Evolutionary conservation across 805 yeast species (phyloP).

Genomic region (Yarrowia sp.): DNA sequence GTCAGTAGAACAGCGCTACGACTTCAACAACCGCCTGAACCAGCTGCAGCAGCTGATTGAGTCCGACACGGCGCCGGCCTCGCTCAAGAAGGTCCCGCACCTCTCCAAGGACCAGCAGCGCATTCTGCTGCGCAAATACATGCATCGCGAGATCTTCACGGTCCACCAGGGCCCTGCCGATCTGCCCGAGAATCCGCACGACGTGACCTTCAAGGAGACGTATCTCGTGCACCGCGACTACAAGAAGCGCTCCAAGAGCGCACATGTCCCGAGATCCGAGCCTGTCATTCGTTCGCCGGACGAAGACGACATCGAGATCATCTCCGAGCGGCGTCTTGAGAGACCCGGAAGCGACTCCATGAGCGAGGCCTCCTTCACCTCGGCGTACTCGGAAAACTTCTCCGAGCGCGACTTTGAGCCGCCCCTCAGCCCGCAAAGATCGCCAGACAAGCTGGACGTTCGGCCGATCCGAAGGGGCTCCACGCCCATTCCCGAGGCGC

Average conservation of each 20-base stretch:
- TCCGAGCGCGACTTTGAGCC: conserved; percentile 21
- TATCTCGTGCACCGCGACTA: conserved; percentile 11
- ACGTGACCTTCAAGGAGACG: background rate
- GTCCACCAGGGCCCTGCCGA: conserved; percentile 28
- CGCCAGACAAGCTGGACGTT: background rate
- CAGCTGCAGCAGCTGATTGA: conserved; percentile 3
- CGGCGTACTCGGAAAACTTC: background rate
- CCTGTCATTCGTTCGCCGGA: background rate
- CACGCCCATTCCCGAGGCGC: background rate
- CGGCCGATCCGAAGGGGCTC: background rate
- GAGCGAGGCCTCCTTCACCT: conserved; percentile 1
- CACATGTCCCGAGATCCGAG: background rate
- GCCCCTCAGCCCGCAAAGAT: conserved; percentile 1
- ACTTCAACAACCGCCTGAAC: conserved; percentile 11
- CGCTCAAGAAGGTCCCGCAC: conserved; percentile 12
- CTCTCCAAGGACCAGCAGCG: conserved; percentile 18
- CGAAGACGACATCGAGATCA: background rate
- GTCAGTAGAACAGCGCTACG: conserved; percentile 13
- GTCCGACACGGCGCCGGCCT: background rate
- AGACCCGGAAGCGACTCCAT: background rate
- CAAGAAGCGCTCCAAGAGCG: background rate
- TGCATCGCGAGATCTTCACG: conserved; percentile 36
- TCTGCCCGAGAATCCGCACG: background rate
- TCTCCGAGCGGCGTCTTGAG: background rate
- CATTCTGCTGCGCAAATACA: conserved; percentile 30